Base-by-base conservation (phyloP, 495 filamentous ascomycete species). In the Penicillium cataractarum region DNA sequence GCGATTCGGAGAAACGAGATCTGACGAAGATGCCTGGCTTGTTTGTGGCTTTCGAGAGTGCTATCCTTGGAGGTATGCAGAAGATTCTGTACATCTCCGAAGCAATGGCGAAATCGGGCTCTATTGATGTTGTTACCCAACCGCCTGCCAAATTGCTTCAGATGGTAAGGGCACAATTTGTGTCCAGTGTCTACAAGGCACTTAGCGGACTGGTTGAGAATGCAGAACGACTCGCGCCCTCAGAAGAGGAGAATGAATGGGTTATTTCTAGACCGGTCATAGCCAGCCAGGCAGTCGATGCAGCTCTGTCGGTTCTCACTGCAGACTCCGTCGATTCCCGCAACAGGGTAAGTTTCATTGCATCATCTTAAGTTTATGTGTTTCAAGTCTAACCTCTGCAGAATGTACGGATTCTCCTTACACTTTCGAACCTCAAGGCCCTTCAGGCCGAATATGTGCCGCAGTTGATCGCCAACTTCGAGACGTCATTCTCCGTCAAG, bases 141-240 rank as follows among this genome's bases (percentile, higher is more conserved):
- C 95, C 95, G 2, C 86, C 90, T 24, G 78, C 87, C 12, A 98
- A 97, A 72, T 74, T 97, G 46, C 77, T 97, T 26, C 88, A 93
- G 70, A 89, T 90, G 83, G 92, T 97, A 21, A 84, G 92, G 55
- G 86, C 83, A 39, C 90, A 93, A 64, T 98, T 97, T 70, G 92
- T 97, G 5, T 90, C 87, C 4, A 94, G 92, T 42, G 81, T 99
- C 39, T 97, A 97, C 75, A 97, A 95, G 72, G 89, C 90, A 33
- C 78, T 99, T 4, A 92, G 92, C 67, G 95, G 94, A 4, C 90
- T 99, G 84, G 92, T 99, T 0, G 95, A 97, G 75, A 97, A 95
- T 75, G 94, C 95, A 33, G 92, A 97, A 75, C 86, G 83, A 40
- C 80, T 86, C 1, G 71, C 87, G 2, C 83, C 84, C 56, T 82